A percentile compares a stretch with the other conserved stretches of the same genome.
Evolutionary conservation across 2,329 filamentous ascomycete genomes (phyloP).

Genomic region (Fusarium sp.): DNA sequence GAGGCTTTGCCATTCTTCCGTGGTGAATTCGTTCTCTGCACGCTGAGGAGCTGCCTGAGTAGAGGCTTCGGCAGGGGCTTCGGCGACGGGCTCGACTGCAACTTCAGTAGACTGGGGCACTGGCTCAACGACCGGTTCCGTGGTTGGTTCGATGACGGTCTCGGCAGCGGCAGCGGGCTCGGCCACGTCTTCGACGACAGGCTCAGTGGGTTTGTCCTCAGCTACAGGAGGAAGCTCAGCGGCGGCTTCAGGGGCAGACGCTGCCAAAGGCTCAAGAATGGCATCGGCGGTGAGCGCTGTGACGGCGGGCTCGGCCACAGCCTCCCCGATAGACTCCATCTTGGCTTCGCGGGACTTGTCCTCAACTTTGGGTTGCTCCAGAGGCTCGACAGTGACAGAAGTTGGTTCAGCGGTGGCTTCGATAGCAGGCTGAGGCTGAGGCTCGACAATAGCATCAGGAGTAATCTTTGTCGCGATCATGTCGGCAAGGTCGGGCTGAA

Average conservation of each 20-base stretch:
- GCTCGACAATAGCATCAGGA: constrained; percentile 13
- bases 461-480: not conserved
- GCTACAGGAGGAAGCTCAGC: not conserved
- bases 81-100: not conserved
- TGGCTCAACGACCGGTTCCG: constrained; percentile 3
- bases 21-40: constrained; percentile 38
- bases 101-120: constrained; percentile 6
- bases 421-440: not conserved
- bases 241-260: not conserved
- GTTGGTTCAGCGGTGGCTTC: not conserved
- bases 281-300: not conserved
- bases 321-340: not conserved
- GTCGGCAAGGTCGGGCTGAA: not conserved
- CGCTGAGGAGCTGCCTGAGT: constrained; percentile 16
- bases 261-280: not conserved
- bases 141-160: not conserved
- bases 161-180: not conserved
- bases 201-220: not conserved
- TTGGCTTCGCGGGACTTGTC: not conserved
- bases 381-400: not conserved
- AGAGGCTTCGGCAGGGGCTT: constrained; percentile 2
- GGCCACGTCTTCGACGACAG: not conserved
- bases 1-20: constrained; percentile 36
- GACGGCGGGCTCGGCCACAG: not conserved
- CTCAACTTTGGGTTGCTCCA: not conserved